Base-by-base conservation (phyloP, 2,329 filamentous ascomycete species). In the Aspergillus terreus region DNA sequence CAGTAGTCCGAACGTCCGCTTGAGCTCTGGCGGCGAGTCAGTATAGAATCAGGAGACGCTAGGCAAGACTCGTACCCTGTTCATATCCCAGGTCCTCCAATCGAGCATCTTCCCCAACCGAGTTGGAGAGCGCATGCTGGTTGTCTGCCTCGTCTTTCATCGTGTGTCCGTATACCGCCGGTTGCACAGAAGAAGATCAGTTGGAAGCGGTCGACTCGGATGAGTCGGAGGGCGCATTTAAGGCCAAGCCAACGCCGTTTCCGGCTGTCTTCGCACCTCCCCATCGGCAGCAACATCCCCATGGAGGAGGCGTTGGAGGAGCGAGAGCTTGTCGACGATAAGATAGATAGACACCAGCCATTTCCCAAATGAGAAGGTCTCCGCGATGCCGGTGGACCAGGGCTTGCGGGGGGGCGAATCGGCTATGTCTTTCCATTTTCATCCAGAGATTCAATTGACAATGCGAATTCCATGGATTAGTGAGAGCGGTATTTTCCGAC, bases 1-100 rank as follows among this genome's bases (percentile, higher is more conserved):
- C 25, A 82, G 57, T 5, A 82, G 63, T 9, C 77, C 72, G 57
- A 83, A 83, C 7, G 73, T 78, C 7, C 80, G 77, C 62, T 81
- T 81, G 57, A 83, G 73, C 63, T 83, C 79, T 80, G 52, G 21
- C 46, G 6, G 10, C 27, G 19, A 14, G 32, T 55, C 6, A 12
- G 15, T 5, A 40, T 4, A 35, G 9, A 10, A 6, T 43, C 10
- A 2, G 2, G 3, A 12, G 12, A 9, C 3, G 7, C 3, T 41
- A 6, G 36, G 17, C 25, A n/a, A 3, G 35, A 6, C n/a, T 6
- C 60, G 52, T 54, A 70, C 68, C 68, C 54, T 72, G 71, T 60
- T 72, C 66, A 53, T 73, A 72, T 21, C 71, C 71, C 52, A 73
- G 40, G 42, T 70, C 60, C 52, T 66, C 68, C n/a, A 73, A 57